These are phyloP conservation scores for Penicillium capsulatum DNA, from an alignment of 2,329 filamentous ascomycete species.

Conservation along the genomic window DNA sequence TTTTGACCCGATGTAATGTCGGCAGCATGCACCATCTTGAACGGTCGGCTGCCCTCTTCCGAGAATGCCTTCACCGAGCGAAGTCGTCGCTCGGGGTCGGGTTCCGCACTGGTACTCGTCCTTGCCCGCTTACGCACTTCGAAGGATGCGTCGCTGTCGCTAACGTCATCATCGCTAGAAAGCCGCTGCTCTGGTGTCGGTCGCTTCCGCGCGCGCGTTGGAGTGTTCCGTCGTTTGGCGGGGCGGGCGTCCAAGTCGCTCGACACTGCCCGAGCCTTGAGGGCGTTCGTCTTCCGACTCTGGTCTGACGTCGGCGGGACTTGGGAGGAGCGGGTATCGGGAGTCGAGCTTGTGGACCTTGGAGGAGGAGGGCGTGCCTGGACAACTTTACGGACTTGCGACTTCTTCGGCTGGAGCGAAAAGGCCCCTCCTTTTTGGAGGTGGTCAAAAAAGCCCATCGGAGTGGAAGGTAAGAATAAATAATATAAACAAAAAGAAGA, in stretches of 20 bases:
- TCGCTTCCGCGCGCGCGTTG: constrained; percentile 35
- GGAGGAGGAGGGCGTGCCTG: constrained; percentile 34
- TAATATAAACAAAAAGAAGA: constrained; percentile 3
- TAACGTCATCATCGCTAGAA: constrained; percentile 42
- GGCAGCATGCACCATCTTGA: constrained; percentile 48
- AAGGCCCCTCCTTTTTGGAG: constrained; percentile 43
- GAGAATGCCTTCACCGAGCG: constrained; percentile 46
- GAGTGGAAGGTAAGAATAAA: constrained; percentile 10
- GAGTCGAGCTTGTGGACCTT: constrained; percentile 26
- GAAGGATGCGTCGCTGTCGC: constrained; percentile 40
- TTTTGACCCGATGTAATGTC: constrained; percentile 46
- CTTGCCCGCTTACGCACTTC: constrained; percentile 43
- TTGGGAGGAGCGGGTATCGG: constrained; percentile 19
- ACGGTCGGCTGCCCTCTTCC: constrained; percentile 33
- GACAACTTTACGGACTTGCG: constrained; percentile 42
- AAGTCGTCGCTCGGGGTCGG: constrained; percentile 43
- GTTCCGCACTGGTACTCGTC: constrained; percentile 40
- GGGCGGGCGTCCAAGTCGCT: constrained; percentile 27
- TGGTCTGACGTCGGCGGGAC: constrained; percentile 19
- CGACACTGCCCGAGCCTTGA: constrained; percentile 29
- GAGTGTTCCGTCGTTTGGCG: constrained; percentile 31
- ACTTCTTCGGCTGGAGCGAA: constrained; percentile 40
- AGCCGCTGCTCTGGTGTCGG: constrained; percentile 38
- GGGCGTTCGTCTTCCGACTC: constrained; percentile 21
- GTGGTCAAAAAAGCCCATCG: constrained; percentile 45